These are phyloP conservation scores for Chlamydomonas sphaeroides DNA, from an alignment of 139 green algal species.

Conservation along the genomic window DNA sequence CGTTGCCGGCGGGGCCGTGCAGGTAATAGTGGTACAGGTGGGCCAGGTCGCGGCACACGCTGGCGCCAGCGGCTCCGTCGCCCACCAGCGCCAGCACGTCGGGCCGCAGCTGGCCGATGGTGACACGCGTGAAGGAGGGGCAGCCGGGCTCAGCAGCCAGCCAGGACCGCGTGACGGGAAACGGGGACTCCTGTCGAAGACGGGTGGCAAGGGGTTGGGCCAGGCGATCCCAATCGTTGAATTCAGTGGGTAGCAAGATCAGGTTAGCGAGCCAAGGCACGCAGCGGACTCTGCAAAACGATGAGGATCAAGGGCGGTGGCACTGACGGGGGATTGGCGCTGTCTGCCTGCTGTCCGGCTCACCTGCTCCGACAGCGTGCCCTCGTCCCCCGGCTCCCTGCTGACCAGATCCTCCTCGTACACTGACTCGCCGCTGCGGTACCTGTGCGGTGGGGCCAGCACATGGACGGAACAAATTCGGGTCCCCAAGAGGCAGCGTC, in stretches of 20 bases:
- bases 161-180: conserved; percentile 33
- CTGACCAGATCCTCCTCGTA: conserved; percentile 85
- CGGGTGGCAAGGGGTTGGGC: too few species aligned
- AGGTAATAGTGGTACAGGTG: conserved; percentile 93
- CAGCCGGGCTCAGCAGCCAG: conserved; percentile 6
- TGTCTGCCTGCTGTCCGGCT: too few species aligned
- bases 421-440: conserved; percentile 67
- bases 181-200: conserved; percentile 59
- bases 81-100: conserved; percentile 65
- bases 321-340: too few species aligned
- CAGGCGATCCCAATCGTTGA: too few species aligned
- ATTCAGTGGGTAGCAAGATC: too few species aligned
- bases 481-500: too few species aligned
- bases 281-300: too few species aligned
- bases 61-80: conserved; percentile 38
- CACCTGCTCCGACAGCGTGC: conserved; percentile 54
- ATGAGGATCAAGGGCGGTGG: not conserved
- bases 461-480: not conserved
- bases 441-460: conserved; percentile 44
- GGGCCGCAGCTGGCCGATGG: conserved; percentile 56
- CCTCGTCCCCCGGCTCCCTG: conserved; percentile 63
- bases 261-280: too few species aligned
- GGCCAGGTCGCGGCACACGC: conserved; percentile 70
- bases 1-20: conserved; percentile 73
- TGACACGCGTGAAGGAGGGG: conserved; percentile 75